Conservation (phyloP, 805 yeast genomes). For the Metschnikowia borealis region DNA sequence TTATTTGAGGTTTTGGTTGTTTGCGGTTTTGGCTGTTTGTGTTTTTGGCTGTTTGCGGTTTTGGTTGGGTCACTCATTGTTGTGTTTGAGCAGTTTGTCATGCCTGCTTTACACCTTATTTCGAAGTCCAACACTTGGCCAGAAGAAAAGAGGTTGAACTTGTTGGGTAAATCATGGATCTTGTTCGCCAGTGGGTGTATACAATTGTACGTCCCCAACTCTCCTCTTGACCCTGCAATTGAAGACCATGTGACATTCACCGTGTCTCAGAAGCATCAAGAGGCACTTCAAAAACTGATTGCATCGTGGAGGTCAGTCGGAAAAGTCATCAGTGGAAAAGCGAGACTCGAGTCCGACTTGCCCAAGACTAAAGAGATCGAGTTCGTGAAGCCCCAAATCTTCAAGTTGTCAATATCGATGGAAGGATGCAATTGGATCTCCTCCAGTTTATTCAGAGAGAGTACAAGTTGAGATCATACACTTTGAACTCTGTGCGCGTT, state of each 20-base stretch:
- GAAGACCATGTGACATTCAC: conserved; percentile 72
- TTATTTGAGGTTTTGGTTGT: no score
- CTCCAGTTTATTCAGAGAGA: conserved; percentile 92
- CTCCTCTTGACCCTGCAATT: conserved; percentile 89
- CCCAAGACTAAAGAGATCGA: conserved; percentile 22
- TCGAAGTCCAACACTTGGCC: neutral
- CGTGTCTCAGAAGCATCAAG: conserved; percentile 40
- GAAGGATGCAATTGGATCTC: conserved; percentile 91
- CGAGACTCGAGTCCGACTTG: conserved; percentile 37
- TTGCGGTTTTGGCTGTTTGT: no score
- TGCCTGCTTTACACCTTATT: conserved; percentile 39
- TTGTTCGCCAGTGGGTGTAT: conserved; percentile 62
- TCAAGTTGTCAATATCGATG: conserved; percentile 83
- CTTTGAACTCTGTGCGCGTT: conserved; percentile 81
- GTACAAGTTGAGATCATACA: conserved; percentile 89
- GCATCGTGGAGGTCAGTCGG: conserved; percentile 49
- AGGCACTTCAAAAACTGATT: conserved; percentile 23
- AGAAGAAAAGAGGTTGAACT: conserved; percentile 3
- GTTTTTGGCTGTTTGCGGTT: no score
- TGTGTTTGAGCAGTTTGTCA: conserved; percentile 26
- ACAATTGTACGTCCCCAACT: conserved; percentile 73
- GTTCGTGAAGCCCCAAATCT: conserved; percentile 57
- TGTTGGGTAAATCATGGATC: conserved; percentile 65
- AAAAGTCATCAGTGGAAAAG: conserved; percentile 46
- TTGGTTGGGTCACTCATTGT: conserved; percentile 4